These are phyloP conservation scores for Aspergillaceae sp. DNA, from an alignment of 2,329 filamentous ascomycete species.

Conservation along the genomic window DNA sequence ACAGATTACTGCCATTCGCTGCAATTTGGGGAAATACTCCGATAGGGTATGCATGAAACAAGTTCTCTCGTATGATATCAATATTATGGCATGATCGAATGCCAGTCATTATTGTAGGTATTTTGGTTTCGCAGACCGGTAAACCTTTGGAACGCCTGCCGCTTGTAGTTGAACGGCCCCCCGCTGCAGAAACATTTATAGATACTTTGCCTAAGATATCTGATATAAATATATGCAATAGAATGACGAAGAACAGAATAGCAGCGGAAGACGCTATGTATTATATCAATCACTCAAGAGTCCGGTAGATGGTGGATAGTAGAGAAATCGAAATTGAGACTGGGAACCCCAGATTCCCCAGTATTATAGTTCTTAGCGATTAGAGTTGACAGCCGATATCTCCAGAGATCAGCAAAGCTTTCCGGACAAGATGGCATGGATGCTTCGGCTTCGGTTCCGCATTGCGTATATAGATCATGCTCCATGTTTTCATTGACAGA, in stretches of 20 bases:
- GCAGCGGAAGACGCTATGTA: neutral
- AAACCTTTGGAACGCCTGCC: too few relatives aligned
- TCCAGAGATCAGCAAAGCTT: constrained; percentile 11
- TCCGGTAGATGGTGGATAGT: neutral
- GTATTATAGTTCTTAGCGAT: constrained; percentile 12
- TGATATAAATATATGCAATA: neutral
- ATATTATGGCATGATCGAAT: too few relatives aligned
- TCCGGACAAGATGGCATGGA: constrained; percentile 6
- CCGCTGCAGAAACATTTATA: too few relatives aligned
- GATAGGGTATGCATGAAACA: too few relatives aligned
- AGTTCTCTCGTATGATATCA: too few relatives aligned
- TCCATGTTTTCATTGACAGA: constrained; percentile 3
- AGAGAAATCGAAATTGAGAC: neutral
- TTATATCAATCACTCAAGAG: neutral
- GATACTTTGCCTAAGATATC: too few relatives aligned
- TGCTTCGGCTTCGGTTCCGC: constrained; percentile 5
- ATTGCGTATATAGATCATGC: constrained; percentile 15
- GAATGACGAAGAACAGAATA: neutral
- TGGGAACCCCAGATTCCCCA: constrained; percentile 1
- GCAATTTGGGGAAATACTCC: too few relatives aligned
- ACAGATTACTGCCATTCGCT: neutral
- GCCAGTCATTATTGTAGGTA: too few relatives aligned
- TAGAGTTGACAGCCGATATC: constrained; percentile 8
- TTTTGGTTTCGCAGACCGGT: neutral
- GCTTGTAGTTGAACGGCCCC: too few relatives aligned